Evolutionary conservation across 768 basidiomycete genomes (phyloP).

Genomic region (Lactarius sanguifluus): DNA sequence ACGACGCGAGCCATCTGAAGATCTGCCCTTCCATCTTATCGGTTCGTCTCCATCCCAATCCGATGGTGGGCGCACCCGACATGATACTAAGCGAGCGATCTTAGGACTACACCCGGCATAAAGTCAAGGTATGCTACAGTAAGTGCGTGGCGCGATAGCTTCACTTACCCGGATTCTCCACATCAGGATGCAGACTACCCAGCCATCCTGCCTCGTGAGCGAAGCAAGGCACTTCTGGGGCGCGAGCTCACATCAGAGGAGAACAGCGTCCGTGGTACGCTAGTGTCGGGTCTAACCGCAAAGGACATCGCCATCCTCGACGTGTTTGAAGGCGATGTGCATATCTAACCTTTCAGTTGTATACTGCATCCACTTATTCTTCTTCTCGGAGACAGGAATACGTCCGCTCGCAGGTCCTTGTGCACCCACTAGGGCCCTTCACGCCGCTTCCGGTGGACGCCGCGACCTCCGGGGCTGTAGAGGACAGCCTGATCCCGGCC

Average conservation of each 20-base stretch:
- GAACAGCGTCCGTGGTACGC: conserved; percentile 69
- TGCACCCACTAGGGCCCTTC: conserved; percentile 54
- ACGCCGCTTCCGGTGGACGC: conserved; percentile 32
- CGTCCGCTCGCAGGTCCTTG: conserved; percentile 49
- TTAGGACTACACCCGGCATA: conserved; percentile 80
- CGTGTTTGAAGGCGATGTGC: conserved; percentile 76
- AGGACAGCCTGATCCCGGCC: conserved; percentile 40
- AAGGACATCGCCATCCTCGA: conserved; percentile 71
- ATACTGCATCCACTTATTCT: neutral
- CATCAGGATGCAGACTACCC: conserved; percentile 74
- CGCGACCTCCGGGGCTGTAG: conserved; percentile 19
- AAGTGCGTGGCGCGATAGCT: neutral
- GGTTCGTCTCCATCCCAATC: conserved; percentile 43
- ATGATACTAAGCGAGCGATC: neutral
- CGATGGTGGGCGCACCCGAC: neutral
- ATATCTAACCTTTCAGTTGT: conserved; percentile 31
- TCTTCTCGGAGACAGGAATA: conserved; percentile 63
- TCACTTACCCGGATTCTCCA: neutral
- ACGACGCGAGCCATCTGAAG: conserved; percentile 60
- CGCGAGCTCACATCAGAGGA: conserved; percentile 59
- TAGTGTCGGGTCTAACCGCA: conserved; percentile 70
- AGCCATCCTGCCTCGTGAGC: conserved; percentile 64
- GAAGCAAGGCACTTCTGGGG: conserved; percentile 40
- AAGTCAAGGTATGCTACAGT: conserved; percentile 54
- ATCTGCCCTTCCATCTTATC: conserved; percentile 73